Percentiles rank a stretch among this genome's conserved stretches.
Conservation (phyloP, 805 yeast genomes). For the Starmerella floris region DNA sequence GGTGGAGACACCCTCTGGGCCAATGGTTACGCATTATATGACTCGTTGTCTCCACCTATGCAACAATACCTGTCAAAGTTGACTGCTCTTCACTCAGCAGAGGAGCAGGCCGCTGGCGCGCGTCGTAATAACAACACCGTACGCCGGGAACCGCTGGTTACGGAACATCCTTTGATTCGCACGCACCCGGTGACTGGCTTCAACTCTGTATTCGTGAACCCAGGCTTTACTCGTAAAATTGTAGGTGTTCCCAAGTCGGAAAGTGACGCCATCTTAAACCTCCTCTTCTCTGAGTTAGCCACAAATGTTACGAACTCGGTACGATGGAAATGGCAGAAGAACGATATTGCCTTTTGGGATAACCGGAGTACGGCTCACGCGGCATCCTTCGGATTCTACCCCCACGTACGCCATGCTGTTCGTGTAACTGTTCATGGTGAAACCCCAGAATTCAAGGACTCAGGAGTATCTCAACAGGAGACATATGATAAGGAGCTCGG, state of each 20-base stretch:
- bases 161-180: slow-evolving; percentile 58
- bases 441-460: slow-evolving; percentile 35
- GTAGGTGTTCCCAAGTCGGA: slow-evolving; percentile 59
- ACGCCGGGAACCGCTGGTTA: slow-evolving; percentile 49
- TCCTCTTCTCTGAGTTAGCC: slow-evolving; percentile 41
- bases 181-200: slow-evolving; percentile 58
- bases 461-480: slow-evolving; percentile 21
- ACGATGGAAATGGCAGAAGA: slow-evolving; percentile 58
- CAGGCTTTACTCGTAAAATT: slow-evolving; percentile 48
- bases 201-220: slow-evolving; percentile 47
- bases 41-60: slow-evolving; percentile 37
- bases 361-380: slow-evolving; percentile 59
- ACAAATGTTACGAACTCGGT: slow-evolving; percentile 48
- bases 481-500: slow-evolving; percentile 22
- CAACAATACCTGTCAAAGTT: slow-evolving; percentile 37
- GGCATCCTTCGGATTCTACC: slow-evolving; percentile 61
- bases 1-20: slow-evolving; percentile 45
- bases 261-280: slow-evolving; percentile 43
- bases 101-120: slow-evolving; percentile 47
- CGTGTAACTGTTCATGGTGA: slow-evolving; percentile 67
- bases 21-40: slow-evolving; percentile 41
- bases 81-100: slow-evolving; percentile 53
- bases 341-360: slow-evolving; percentile 66
- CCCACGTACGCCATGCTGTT: slow-evolving; percentile 56
- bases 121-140: slow-evolving; percentile 45